Conservation (phyloP, 306 rosid species). For the Begonia masoniana region DNA sequence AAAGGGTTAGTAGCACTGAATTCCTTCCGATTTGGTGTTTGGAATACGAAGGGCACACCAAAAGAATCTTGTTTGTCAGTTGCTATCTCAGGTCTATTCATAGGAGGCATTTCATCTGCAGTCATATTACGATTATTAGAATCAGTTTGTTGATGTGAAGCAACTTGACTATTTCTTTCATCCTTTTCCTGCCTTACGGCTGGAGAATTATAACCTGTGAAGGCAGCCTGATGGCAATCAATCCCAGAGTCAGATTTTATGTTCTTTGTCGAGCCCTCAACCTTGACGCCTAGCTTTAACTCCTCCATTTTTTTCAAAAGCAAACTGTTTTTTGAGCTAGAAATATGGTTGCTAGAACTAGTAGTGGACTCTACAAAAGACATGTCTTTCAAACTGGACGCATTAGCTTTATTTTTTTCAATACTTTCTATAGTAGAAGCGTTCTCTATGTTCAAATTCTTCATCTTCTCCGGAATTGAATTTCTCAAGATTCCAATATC, state of each 20-base stretch:
- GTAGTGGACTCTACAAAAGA: conserved; percentile 6
- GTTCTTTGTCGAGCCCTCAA: conserved; percentile 1
- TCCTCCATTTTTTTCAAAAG: conserved; percentile 32
- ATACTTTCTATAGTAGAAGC: conserved; percentile 6
- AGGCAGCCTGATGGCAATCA: too few species aligned
- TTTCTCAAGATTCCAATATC: conserved; percentile 17
- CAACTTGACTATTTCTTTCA: conserved; percentile 14
- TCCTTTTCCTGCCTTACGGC: neutral
- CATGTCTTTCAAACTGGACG: conserved; percentile 1
- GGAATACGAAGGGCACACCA: conserved; percentile 36
- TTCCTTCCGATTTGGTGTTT: conserved; percentile 34
- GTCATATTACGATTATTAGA: conserved; percentile 11
- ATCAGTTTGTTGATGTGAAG: conserved; percentile 13
- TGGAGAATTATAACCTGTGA: too few species aligned
- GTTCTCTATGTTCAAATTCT: conserved; percentile 40
- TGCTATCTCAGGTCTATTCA: conserved; percentile 11
- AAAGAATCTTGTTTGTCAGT: conserved; percentile 29
- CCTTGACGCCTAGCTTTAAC: conserved; percentile 24
- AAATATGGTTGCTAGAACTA: conserved; percentile 8
- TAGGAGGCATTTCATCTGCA: conserved; percentile 16
- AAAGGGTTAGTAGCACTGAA: conserved; percentile 40
- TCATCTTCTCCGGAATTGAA: conserved; percentile 32
- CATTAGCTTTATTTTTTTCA: conserved; percentile 12
- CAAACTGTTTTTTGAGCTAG: conserved; percentile 19
- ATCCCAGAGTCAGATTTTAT: too few species aligned